Base-by-base conservation (phyloP, 371 early-diverging fungal species). In the Homolaphlyctis polyrhiza region DNA sequence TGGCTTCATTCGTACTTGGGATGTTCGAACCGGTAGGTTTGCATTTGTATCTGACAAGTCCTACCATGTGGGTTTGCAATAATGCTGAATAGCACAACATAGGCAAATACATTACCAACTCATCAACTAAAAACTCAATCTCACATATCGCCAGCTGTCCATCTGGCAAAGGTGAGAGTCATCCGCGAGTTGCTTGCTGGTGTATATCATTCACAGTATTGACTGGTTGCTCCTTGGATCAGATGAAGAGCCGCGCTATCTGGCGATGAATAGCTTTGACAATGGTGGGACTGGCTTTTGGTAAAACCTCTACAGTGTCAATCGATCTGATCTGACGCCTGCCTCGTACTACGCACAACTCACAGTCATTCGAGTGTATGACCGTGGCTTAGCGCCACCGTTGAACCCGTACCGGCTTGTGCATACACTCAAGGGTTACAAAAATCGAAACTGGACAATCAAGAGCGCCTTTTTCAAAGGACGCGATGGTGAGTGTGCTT, bases 401-500 rank as follows among this genome's bases (percentile, higher is more conserved):
- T 80, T 80, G 47, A 84, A 83, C 14, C 72, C 79, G 35, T 77
- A 84, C 35, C 83, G 88, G 23, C 71, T 89, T 2, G 74, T 88
- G 0, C 89, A 90, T 66, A 78, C 87, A 0, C 71, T 91, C 33
- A 92, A 91, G 66, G 92, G 93, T 1, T 87, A 88, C 76, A 89
- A 89, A 66, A 92, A 92, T 74, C 90, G 87, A 57, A 91, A 92
- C 68, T 94, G 91, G 91, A 92, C 94, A 0, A 92, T 94, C 67
- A 89, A 87, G 68, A 86, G 87, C 35, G 87, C 91, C 0, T 91
- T 91, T 58, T 89, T 86, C 63, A 80, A 85, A 32, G 85, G 87
- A 35, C 84, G 78, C 70, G 90, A 90, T 51, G 86, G 90, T 89
- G 80, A 61, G 79, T 62, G 1, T 25, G 1, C 32, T 35, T 21